Evolutionary conservation across 1,284 basidiomycete genomes (phyloP), one percentile per base, ranked within the genome.

Genomic region (Cutaneotrichosporon curvatum): DNA sequence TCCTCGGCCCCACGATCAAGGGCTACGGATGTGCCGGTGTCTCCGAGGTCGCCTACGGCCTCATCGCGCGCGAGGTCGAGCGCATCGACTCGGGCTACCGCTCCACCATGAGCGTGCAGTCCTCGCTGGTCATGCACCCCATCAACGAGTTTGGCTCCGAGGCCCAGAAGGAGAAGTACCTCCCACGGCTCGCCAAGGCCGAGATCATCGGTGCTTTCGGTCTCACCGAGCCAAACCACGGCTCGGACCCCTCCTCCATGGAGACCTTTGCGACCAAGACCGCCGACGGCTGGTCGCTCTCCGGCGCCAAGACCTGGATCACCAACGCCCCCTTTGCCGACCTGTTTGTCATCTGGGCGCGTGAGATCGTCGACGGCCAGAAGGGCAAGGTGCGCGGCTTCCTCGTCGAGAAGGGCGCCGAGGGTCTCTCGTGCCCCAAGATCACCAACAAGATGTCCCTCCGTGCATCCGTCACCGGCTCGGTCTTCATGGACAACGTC

Each of bases 231-330:
- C 89, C 94, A 1, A 92, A 96, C 62, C 91, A 96, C 66, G 94
- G 94, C 18, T 92, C 88, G 1, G 91, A 96, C 63, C 91, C 91
- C 16, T 82, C 83, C 15, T 82, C 83, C 22, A 97, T 98, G 92
- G 87, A 94, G 67, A 96, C 92, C 0, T 84, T 79, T 23, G 94
- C 90, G 14, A 82, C 82, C 56, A 88, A 95, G 68, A 84, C 72
- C 3, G 63, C 84, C 46, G 88, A 88, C 18, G 89, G 89, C 3
- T 95, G 84, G 70, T 73, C 87, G 18, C 67, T 97, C 45, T 87
- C 84, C 61, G 92, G 92, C 31, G 84, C 84, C 71, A 97, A 97
- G 76, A 96, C 90, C 0, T 97, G 92, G 91, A 96, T 97, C 64
- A 82, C 88, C 30, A 95, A 94, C 63, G 80, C 87, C 1, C 87